A percentile compares a stretch with the other conserved stretches of the same genome.
phyloP scores from a whole-genome alignment of 345 rosid genomes.

The Moringa oleifera region DNA sequence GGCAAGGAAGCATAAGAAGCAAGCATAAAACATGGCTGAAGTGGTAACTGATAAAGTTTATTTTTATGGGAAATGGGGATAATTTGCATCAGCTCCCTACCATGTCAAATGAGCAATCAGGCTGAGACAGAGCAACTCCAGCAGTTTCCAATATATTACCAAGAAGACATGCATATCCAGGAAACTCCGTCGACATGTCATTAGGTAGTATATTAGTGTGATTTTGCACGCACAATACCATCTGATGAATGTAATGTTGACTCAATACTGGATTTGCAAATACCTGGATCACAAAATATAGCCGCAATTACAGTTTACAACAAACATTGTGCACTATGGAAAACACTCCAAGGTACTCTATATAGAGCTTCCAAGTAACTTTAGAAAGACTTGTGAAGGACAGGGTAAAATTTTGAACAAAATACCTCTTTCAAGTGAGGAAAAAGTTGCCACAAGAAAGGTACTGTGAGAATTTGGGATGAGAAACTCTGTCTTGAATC shows the following conservation, averaged over 20 bases:
- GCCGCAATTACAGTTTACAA: slow-evolving; percentile 18
- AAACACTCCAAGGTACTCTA: background rate
- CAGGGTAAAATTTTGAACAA: slow-evolving; percentile 12
- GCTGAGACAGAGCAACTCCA: slow-evolving; percentile 64
- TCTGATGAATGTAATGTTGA: slow-evolving; percentile 69
- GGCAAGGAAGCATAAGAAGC: background rate
- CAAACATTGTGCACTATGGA: background rate
- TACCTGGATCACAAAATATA: slow-evolving; percentile 44
- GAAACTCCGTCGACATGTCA: slow-evolving; percentile 55
- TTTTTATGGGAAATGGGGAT: background rate
- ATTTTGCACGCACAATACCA: slow-evolving; percentile 61
- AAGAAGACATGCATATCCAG: slow-evolving; percentile 86
- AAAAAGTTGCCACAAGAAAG: slow-evolving; percentile 76
- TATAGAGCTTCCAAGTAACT: background rate
- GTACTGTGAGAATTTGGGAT: slow-evolving; percentile 81
- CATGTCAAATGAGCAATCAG: slow-evolving; percentile 78
- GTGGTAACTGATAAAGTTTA: background rate
- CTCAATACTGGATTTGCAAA: slow-evolving; percentile 59
- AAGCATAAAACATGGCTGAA: background rate
- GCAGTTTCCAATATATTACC: slow-evolving; percentile 87
- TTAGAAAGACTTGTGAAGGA: background rate
- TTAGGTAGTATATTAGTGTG: slow-evolving; percentile 52
- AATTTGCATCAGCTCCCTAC: slow-evolving; percentile 33
- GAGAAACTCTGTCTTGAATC: slow-evolving; percentile 72
- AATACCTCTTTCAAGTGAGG: slow-evolving; percentile 77